These are phyloP conservation scores for Trichoderma koningiopsis DNA, from an alignment of 2,329 filamentous ascomycete genomes.

Conservation along the genomic window DNA sequence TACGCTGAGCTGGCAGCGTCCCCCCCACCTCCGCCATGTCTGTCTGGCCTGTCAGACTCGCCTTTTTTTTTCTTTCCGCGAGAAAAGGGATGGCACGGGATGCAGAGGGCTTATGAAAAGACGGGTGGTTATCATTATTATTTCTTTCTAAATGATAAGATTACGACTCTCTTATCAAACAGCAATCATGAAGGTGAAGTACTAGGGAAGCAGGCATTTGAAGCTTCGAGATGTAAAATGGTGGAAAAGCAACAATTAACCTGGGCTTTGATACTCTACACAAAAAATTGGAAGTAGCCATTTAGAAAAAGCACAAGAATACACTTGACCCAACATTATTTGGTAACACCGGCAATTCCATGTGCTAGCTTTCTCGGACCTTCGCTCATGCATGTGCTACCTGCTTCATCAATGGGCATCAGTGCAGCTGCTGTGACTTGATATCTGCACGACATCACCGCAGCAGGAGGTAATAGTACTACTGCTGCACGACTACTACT, in stretches of 20 bases:
- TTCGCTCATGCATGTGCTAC: neutral
- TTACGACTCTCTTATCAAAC: too few species aligned
- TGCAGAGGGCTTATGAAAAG: neutral
- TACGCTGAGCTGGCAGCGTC: constrained; percentile 17
- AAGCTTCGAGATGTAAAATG: neutral
- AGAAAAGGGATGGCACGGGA: neutral
- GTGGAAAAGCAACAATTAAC: neutral
- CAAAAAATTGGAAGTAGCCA: neutral
- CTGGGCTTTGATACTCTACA: neutral
- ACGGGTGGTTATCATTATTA: neutral
- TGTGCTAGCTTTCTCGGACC: neutral
- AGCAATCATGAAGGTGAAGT: neutral
- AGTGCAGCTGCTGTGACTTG: constrained; percentile 10
- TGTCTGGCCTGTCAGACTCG: neutral
- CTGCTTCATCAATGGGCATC: constrained; percentile 16
- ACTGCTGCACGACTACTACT: neutral
- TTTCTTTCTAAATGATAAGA: neutral
- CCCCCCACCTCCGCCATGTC: constrained; percentile 2
- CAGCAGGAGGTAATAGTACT: neutral
- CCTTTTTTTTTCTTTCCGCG: neutral
- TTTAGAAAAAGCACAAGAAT: neutral
- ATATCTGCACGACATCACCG: constrained; percentile 14
- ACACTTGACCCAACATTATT: neutral
- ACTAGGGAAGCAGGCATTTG: neutral
- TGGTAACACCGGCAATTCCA: neutral